Conservation (phyloP, 176 grass and related monocot genomes). For the Musa schizocarpa region DNA sequence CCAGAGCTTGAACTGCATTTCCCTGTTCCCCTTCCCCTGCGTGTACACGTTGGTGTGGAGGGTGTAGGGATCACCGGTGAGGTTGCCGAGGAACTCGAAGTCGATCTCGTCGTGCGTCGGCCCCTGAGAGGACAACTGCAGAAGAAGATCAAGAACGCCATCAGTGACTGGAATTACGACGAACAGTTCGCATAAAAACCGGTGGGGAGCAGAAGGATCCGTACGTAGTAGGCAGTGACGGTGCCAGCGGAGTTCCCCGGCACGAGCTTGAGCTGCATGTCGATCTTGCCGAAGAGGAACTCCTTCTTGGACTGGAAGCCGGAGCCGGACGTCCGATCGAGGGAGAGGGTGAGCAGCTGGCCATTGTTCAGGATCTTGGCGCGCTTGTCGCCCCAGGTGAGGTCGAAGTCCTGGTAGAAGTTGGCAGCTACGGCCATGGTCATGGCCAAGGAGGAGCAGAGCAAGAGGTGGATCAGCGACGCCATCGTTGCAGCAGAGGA, state of each 20-base stretch:
- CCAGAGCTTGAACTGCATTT: conserved; percentile 11
- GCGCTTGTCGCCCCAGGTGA: conserved; percentile 6
- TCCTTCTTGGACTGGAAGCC: conserved; percentile 15
- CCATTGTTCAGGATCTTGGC: background rate
- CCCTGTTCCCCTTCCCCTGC: conserved; percentile 6
- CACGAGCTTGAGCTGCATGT: conserved; percentile 11
- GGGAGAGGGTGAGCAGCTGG: background rate
- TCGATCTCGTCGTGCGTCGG: conserved; percentile 8
- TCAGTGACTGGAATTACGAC: background rate
- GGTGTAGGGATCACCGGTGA: background rate
- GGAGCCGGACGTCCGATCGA: background rate
- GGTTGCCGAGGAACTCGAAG: conserved; percentile 12
- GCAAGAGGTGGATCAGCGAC: conserved; percentile 3
- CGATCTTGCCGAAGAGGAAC: conserved; percentile 8
- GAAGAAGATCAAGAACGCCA: background rate
- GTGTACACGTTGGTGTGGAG: conserved; percentile 9
- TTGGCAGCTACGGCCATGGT: background rate
- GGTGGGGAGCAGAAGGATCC: background rate
- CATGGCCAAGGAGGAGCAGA: background rate
- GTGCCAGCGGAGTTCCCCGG: conserved; percentile 12
- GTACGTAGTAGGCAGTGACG: conserved; percentile 10
- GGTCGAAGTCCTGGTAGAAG: background rate
- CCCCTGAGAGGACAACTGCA: background rate
- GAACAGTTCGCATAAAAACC: background rate
- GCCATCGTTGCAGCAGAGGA: background rate